Evolutionary conservation across 1,284 basidiomycete genomes (phyloP).

Genomic region (Farysia itapuensis): DNA sequence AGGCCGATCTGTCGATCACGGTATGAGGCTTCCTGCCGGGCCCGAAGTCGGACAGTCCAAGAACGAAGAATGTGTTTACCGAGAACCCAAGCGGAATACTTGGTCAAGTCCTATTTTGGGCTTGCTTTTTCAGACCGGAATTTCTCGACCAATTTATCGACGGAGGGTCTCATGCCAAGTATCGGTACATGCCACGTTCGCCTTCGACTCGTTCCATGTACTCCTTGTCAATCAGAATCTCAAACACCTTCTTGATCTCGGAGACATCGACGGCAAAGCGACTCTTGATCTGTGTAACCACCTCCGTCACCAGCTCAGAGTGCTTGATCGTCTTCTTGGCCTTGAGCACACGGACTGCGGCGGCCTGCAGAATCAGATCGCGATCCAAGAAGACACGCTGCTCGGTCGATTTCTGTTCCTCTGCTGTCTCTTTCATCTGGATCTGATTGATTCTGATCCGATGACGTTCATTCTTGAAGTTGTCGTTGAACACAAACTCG

Average conservation of each 20-base stretch:
- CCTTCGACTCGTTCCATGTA: conserved; percentile 57
- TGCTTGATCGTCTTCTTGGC: conserved; percentile 54
- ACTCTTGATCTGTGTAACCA: conserved; percentile 52
- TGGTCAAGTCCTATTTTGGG: no score
- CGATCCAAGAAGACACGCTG: conserved; percentile 82
- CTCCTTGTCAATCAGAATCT: conserved; percentile 57
- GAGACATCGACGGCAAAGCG: conserved; percentile 48
- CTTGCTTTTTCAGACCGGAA: no score
- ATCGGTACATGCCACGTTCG: conserved; percentile 51
- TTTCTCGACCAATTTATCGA: no score
- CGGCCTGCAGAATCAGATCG: conserved; percentile 82
- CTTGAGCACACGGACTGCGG: conserved; percentile 66
- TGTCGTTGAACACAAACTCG: conserved; percentile 77
- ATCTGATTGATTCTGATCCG: conserved; percentile 94
- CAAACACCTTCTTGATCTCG: conserved; percentile 59
- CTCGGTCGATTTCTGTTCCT: conserved; percentile 83
- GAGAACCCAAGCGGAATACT: no score
- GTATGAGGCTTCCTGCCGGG: no score
- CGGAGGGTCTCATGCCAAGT: conserved; percentile 45
- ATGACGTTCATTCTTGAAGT: conserved; percentile 76
- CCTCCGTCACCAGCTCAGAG: conserved; percentile 49
- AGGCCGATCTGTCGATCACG: no score
- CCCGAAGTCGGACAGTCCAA: no score
- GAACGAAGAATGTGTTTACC: no score
- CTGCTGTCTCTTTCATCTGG: conserved; percentile 85